Conservation (phyloP, 768 basidiomycete species). For the Chalciporus pseudorubinellus region DNA sequence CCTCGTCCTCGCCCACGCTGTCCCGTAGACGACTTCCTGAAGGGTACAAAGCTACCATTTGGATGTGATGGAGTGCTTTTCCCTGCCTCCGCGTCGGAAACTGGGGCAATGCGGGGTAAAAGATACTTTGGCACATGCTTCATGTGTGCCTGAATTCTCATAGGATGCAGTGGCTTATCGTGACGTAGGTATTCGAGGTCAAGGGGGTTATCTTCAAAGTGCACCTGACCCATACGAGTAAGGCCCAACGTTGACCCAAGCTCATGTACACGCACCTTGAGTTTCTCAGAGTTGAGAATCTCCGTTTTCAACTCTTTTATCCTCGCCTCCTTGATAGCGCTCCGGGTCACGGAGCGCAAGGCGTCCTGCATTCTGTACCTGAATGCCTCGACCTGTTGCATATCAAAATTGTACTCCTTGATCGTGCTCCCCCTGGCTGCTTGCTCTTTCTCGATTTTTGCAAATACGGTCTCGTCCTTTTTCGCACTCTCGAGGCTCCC, state of each 20-base stretch:
- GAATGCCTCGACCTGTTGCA: slow-evolving; percentile 96
- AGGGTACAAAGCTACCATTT: slow-evolving; percentile 64
- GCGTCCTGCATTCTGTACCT: slow-evolving; percentile 98
- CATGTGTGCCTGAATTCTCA: slow-evolving; percentile 88
- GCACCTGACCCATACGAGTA: slow-evolving; percentile 56
- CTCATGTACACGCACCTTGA: slow-evolving; percentile 62
- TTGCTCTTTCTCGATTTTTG: slow-evolving; percentile 75
- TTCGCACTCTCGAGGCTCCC: slow-evolving; percentile 66
- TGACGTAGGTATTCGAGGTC: slow-evolving; percentile 91
- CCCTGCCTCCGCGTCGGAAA: slow-evolving; percentile 39
- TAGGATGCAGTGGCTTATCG: slow-evolving; percentile 91
- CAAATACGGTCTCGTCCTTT: slow-evolving; percentile 64
- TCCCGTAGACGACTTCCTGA: slow-evolving; percentile 53
- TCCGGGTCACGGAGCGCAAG: slow-evolving; percentile 80
- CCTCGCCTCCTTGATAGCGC: slow-evolving; percentile 84
- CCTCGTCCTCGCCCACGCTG: slow-evolving; percentile 56
- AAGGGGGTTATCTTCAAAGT: slow-evolving; percentile 95
- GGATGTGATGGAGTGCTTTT: slow-evolving; percentile 18
- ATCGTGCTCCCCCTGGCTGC: slow-evolving; percentile 51
- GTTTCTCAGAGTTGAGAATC: slow-evolving; percentile 91
- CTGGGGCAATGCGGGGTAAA: slow-evolving; percentile 66
- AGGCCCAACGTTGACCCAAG: background rate
- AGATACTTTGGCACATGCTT: slow-evolving; percentile 95
- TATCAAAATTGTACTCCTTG: slow-evolving; percentile 92
- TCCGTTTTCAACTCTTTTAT: slow-evolving; percentile 93